Percentiles rank a stretch among this genome's conserved stretches.
Evolutionary conservation across 768 basidiomycete genomes (phyloP).

Genomic region (Neoboletus magnificus): DNA sequence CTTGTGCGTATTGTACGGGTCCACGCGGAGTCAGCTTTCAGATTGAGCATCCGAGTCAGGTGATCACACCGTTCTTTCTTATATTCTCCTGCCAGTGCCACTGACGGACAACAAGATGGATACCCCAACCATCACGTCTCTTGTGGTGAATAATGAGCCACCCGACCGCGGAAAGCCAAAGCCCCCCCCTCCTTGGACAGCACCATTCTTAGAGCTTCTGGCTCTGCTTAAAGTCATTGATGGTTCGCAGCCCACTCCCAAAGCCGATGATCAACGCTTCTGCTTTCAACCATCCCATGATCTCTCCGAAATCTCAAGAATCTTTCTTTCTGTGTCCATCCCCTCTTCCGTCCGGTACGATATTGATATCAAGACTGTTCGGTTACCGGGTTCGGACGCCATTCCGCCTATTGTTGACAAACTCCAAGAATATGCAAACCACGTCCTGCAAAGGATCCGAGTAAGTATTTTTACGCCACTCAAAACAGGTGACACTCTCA

Average conservation of each 20-base stretch:
- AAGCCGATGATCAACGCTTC: not conserved
- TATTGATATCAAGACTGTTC: conserved; percentile 8
- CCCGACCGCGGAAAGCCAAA: not conserved
- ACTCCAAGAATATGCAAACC: conserved; percentile 10
- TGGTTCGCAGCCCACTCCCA: not conserved
- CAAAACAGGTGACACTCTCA: not conserved
- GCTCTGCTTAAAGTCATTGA: conserved; percentile 1
- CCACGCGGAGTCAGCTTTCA: conserved; percentile 5
- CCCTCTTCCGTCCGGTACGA: not conserved
- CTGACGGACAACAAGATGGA: not conserved
- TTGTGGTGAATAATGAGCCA: not conserved
- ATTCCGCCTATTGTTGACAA: not conserved
- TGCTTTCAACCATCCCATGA: conserved; percentile 16
- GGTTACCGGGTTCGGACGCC: not conserved
- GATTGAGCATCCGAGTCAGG: conserved; percentile 4
- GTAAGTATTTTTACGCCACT: not conserved
- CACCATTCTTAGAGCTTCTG: conserved; percentile 12
- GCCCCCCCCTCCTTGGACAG: conserved; percentile 1
- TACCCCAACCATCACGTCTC: conserved; percentile 4
- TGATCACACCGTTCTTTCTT: conserved; percentile 1
- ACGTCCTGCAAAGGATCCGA: conserved; percentile 1
- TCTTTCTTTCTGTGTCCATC: conserved; percentile 9
- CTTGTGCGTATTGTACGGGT: not conserved
- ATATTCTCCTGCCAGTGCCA: conserved; percentile 12
- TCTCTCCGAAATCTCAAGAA: conserved; percentile 9